Base-by-base conservation (phyloP, 1,139 yeast species). In the Pichia sp. region DNA sequence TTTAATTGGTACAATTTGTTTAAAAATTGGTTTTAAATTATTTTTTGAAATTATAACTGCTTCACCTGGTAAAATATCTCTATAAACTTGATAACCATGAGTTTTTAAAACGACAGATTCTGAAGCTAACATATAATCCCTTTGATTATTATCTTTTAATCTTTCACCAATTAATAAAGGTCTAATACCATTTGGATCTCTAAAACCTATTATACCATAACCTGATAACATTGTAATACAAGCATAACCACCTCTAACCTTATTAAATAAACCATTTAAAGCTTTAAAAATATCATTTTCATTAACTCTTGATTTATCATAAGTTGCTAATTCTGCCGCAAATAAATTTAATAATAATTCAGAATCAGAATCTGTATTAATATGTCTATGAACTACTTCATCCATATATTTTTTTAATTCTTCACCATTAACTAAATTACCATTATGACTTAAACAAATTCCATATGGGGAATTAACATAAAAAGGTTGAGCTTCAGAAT, bases 391-490 rank as follows among this genome's bases (percentile, higher is more conserved):
- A 30, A 89, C 97, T 39, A 77, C 87, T 64, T 87, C 95, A 63
- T 92, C 98, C 69, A 92, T 75, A 62, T 84, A 83, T 56, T 78
- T 72, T 57, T 82, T 76, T 59, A 92, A 73, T 49, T 85, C 86
- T 16, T 73, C 76, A 7, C 95, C 86, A 64, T 92, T 94, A 49
- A 90, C 96, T 60, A 92, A 73, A 65, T 94, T 92, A 58, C 98
- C 98, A 64, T 92, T 92, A 66, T 92, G 98, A 48, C 94, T 79
- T 64, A 94, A 64, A 37, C 86, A 78, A 51, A 92, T 82, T 47
- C 98, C 98, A 59, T 89, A 92, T 4, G 98, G 98, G 39, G 96
- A 82, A 69, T 92, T 92, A 53, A 92, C 99, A 62, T 94, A 92
- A 61, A 92, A 94, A 6, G 99, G 99, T 69, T 92, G 99, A 4